These are phyloP conservation scores for Emergomyces orientalis DNA, from an alignment of 2,329 filamentous ascomycete species.

Conservation along the genomic window DNA sequence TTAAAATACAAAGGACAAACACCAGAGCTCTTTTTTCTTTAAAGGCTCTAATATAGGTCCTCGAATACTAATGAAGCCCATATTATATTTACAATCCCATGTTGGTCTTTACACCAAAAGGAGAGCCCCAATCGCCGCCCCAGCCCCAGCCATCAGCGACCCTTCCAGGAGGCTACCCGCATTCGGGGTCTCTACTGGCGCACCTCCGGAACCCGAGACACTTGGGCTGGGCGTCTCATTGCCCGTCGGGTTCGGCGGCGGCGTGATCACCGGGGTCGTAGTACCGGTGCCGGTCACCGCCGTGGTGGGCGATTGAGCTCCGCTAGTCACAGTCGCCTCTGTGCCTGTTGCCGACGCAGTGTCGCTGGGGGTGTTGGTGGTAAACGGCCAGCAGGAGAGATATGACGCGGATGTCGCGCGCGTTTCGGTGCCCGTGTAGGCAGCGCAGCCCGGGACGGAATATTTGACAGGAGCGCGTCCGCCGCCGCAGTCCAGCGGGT, in stretches of 20 bases:
- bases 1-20: too few species aligned
- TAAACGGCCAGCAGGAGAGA: neutral
- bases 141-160: neutral
- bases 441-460: constrained; percentile 44
- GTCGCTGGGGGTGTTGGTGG: neutral
- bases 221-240: neutral
- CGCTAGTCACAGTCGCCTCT: neutral
- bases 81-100: neutral
- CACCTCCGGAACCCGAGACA: neutral
- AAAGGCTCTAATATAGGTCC: too few species aligned
- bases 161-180: neutral
- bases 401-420: neutral
- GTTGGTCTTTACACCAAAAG: neutral
- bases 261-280: neutral
- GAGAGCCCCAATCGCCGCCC: neutral
- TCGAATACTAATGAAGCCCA: neutral
- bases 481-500: constrained; percentile 57
- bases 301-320: neutral
- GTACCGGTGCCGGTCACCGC: neutral
- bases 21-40: too few species aligned
- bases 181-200: neutral
- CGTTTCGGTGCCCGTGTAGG: neutral
- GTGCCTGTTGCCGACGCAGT: neutral
- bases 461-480: constrained; percentile 56
- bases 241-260: neutral